Percentiles rank a stretch among this genome's conserved stretches.
Evolutionary conservation across 2,329 filamentous ascomycete species (phyloP).

Genomic region (Beauveria asiatica): DNA sequence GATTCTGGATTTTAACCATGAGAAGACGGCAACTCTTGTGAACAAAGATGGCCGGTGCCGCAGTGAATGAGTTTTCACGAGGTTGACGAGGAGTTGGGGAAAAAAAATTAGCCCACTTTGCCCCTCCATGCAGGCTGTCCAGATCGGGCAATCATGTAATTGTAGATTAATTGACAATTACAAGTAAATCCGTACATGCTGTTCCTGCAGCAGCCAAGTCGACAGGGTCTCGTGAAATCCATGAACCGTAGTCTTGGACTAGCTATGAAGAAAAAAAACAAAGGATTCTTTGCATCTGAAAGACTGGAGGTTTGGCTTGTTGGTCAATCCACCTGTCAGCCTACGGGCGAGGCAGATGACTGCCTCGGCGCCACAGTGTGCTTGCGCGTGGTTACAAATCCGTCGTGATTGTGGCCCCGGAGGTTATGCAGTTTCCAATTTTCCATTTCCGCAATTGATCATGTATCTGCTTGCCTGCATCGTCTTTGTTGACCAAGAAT

Average conservation of each 20-base stretch:
- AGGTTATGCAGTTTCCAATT: background rate
- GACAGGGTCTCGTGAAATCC: no score
- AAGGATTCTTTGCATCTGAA: background rate
- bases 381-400: background rate
- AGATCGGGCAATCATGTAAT: conserved; percentile 1
- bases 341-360: background rate
- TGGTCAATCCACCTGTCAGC: background rate
- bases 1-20: background rate
- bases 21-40: background rate
- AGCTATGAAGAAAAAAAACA: no score
- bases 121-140: conserved; percentile 5
- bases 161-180: background rate
- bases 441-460: background rate
- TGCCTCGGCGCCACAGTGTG: background rate
- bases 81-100: background rate
- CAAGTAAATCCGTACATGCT: no score
- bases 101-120: conserved; percentile 10
- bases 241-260: no score
- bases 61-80: background rate
- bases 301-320: background rate
- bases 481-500: background rate
- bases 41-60: background rate
- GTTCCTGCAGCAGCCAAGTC: no score
- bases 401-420: background rate
- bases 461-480: background rate